A percentile compares a stretch with the other conserved stretches of the same genome.
Conservation (phyloP, 2,329 filamentous ascomycete species). For the Botrytis byssoidea region DNA sequence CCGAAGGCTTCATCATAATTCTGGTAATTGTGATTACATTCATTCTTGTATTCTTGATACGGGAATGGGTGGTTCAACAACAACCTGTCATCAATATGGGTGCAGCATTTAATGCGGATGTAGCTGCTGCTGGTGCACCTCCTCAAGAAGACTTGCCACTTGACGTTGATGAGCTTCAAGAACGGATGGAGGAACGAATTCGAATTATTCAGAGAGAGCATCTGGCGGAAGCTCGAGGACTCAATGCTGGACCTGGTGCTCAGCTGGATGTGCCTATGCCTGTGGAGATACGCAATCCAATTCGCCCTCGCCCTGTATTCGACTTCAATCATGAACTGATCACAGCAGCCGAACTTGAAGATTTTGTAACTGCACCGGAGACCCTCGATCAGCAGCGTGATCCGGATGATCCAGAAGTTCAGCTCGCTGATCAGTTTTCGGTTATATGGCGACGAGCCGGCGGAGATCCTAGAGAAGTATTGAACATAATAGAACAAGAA, state of each 20-base stretch:
- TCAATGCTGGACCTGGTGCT: not conserved
- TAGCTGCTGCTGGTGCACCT: slow-evolving; percentile 49
- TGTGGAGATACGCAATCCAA: not conserved
- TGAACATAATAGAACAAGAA: slow-evolving; percentile 61
- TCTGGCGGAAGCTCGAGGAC: slow-evolving; percentile 4
- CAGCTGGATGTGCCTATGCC: not conserved
- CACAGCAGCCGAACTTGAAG: not conserved
- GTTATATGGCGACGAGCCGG: slow-evolving; percentile 59
- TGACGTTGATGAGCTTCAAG: slow-evolving; percentile 19
- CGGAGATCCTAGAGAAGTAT: slow-evolving; percentile 57
- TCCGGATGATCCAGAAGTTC: slow-evolving; percentile 29
- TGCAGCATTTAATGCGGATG: slow-evolving; percentile 52
- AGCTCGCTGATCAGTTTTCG: slow-evolving; percentile 46
- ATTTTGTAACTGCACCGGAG: not conserved
- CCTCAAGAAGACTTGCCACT: slow-evolving; percentile 20
- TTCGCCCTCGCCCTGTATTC: not conserved
- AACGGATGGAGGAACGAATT: slow-evolving; percentile 9
- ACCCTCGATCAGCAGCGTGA: slow-evolving; percentile 22
- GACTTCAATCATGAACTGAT: not conserved
- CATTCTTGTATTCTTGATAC: slow-evolving; percentile 92
- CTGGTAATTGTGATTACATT: slow-evolving; percentile 88
- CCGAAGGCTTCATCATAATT: slow-evolving; percentile 94
- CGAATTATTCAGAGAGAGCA: slow-evolving; percentile 22
- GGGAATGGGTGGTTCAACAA: slow-evolving; percentile 98
- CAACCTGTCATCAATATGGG: slow-evolving; percentile 89